A percentile compares a stretch with the other conserved stretches of the same genome.
Conservation (phyloP, 2,329 filamentous ascomycete genomes). For the Penicillium expansum region DNA sequence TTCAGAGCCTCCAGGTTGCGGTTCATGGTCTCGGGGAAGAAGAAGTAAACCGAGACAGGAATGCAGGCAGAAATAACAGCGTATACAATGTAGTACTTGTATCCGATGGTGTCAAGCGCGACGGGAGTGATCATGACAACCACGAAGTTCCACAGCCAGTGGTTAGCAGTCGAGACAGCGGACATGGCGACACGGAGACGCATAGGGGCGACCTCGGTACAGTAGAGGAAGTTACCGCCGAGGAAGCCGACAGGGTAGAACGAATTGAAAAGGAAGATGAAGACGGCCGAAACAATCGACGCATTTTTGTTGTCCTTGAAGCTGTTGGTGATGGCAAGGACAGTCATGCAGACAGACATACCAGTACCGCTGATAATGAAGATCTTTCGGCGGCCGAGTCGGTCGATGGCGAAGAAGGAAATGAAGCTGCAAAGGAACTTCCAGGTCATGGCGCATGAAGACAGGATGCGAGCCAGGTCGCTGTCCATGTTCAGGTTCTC, state of each 20-base stretch:
- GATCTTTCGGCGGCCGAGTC: conserved; percentile 51
- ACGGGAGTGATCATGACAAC: conserved; percentile 26
- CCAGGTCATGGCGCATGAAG: conserved; percentile 54
- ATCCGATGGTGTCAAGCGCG: conserved; percentile 23
- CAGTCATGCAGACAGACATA: conserved; percentile 56
- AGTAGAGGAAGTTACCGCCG: conserved; percentile 26
- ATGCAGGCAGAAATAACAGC: conserved; percentile 22
- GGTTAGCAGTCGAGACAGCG: conserved; percentile 22
- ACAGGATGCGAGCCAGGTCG: conserved; percentile 36
- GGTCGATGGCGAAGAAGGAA: conserved; percentile 53
- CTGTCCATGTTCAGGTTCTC: conserved; percentile 23
- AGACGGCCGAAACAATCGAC: conserved; percentile 18
- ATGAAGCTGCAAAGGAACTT: conserved; percentile 55
- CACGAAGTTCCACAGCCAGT: conserved; percentile 27
- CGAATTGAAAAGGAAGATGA: conserved; percentile 25
- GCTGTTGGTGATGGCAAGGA: conserved; percentile 44
- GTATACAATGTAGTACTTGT: conserved; percentile 24
- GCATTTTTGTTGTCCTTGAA: conserved; percentile 26
- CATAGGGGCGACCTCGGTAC: conserved; percentile 25
- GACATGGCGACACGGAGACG: conserved; percentile 25
- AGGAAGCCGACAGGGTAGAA: conserved; percentile 25
- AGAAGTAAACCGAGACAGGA: conserved; percentile 19
- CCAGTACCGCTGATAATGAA: conserved; percentile 54
- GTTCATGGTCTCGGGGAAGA: conserved; percentile 28
- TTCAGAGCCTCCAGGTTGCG: conserved; percentile 26